phyloP scores from a whole-genome alignment of 2,329 filamentous ascomycete genomes.

The Penicillium sp. region DNA sequence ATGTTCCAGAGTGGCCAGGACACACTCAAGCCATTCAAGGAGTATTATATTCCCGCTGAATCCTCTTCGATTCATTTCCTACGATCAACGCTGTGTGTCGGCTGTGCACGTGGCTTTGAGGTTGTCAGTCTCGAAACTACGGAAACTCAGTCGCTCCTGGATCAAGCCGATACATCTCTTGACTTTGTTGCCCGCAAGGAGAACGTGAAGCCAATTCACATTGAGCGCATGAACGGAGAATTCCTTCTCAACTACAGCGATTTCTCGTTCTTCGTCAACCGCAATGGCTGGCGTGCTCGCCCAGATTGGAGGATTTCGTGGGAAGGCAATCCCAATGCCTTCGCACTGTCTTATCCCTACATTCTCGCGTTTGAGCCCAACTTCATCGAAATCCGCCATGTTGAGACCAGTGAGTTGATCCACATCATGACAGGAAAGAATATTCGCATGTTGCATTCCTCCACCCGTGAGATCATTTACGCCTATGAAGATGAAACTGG shows the following conservation, averaged over 20 bases:
- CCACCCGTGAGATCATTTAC: slow-evolving; percentile 96
- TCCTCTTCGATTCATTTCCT: slow-evolving; percentile 98
- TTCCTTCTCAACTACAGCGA: slow-evolving; percentile 98
- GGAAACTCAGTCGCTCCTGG: slow-evolving; percentile 94
- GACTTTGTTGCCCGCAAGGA: slow-evolving; percentile 95
- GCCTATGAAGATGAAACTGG: slow-evolving; percentile 94
- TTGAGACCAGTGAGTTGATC: slow-evolving; percentile 83
- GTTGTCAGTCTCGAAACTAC: slow-evolving; percentile 94
- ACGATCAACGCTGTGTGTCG: slow-evolving; percentile 92
- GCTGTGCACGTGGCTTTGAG: slow-evolving; percentile 91
- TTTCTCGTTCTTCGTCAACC: slow-evolving; percentile 98
- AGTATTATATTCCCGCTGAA: slow-evolving; percentile 98
- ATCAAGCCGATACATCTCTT: slow-evolving; percentile 94
- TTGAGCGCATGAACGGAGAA: slow-evolving; percentile 92
- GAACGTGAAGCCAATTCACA: slow-evolving; percentile 90
- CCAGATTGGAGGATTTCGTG: slow-evolving; percentile 97
- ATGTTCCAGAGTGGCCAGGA: slow-evolving; percentile 94
- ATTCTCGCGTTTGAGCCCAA: slow-evolving; percentile 95
- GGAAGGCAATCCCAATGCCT: slow-evolving; percentile 88
- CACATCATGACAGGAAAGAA: slow-evolving; percentile 96
- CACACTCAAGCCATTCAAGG: slow-evolving; percentile 93
- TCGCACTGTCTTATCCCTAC: slow-evolving; percentile 93
- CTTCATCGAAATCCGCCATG: slow-evolving; percentile 93
- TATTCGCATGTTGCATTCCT: slow-evolving; percentile 94
- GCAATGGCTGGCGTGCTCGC: slow-evolving; percentile 92